Evolutionary conservation across 345 rosid genomes (phyloP).

Genomic region (Ricinus communis): DNA sequence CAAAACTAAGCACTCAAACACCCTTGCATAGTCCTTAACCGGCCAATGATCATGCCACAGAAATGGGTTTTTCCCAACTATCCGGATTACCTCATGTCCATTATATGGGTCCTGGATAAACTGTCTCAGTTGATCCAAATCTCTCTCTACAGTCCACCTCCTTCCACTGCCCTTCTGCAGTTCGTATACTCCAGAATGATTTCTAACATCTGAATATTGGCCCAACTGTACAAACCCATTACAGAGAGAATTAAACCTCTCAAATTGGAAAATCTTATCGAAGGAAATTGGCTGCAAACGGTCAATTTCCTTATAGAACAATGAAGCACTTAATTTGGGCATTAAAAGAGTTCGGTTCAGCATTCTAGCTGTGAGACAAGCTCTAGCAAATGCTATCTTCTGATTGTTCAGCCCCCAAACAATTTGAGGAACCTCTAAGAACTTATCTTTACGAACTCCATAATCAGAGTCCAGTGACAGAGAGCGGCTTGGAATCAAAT

Average conservation of each 20-base stretch:
- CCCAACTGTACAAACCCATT: constrained; percentile 71
- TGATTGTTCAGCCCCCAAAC: constrained; percentile 98
- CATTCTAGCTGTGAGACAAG: constrained; percentile 82
- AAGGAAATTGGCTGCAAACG: constrained; percentile 77
- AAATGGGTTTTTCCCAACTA: constrained; percentile 84
- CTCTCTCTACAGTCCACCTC: constrained; percentile 83
- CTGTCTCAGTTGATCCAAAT: constrained; percentile 64
- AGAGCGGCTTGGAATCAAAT: constrained; percentile 22
- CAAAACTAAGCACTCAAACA: constrained; percentile 80
- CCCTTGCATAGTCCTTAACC: constrained; percentile 75
- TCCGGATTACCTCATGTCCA: constrained; percentile 60
- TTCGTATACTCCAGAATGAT: constrained; percentile 42
- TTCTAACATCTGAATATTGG: constrained; percentile 50
- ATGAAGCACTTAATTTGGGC: constrained; percentile 93
- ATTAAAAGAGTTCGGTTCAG: constrained; percentile 84
- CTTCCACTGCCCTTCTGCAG: constrained; percentile 95
- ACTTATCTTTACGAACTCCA: constrained; percentile 59
- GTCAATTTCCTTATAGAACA: constrained; percentile 86
- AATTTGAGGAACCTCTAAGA: constrained; percentile 88
- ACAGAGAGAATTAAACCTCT: constrained; percentile 71
- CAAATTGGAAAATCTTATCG: constrained; percentile 72
- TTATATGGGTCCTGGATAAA: constrained; percentile 40
- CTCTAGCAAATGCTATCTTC: constrained; percentile 95
- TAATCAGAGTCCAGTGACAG: constrained; percentile 24
- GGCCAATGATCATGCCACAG: constrained; percentile 99